Base-by-base conservation (phyloP, 192 early-diverging fungal genomes). In the Chytriomyces sp. region DNA sequence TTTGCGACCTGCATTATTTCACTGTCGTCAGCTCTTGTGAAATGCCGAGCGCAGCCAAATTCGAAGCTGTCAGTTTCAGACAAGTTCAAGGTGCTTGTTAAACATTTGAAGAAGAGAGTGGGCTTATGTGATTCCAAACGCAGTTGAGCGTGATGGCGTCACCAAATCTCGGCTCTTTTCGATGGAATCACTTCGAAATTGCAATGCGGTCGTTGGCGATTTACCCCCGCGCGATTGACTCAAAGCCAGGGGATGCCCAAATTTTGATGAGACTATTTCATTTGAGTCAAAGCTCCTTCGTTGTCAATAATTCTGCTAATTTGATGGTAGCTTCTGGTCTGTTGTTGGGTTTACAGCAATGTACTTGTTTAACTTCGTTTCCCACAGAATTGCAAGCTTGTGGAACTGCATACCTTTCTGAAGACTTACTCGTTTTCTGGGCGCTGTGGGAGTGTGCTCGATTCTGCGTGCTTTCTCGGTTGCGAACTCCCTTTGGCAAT, bases 401-500 rank as follows among this genome's bases (percentile, higher is more conserved):
- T 40, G 25, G 32, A 17, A 65, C 8, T 28, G 72, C 44, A 4
- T 57, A 39, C 70, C 75, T 83, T 32, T 86, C 87, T 25, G 64
- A 69, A 10, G 79, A 81, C 34, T 57, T 87, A 25, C 74, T 92
- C 31, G 77, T 71, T 31, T 91, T 83, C 58, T 94, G 93, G 93
- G 84, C 79, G 0, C 64, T 91, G 25, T 93, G 92, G 92, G 92
- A 94, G 78, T 74, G 77, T 3, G 80, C 90, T 17, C 82, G 92
- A 59, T 93, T 87, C 62, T 91, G 89, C 59, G 82, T 93, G 26
- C 52, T 91, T n/a, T 84, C 89, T 7, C 76, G 91, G 61, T 69
- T 94, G 60, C 77, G 90, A 8, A 93, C 92, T 12, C 88, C 91
- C 0, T 88, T 91, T 69, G 93, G 93, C 39, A 80, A 86, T 5